Base-by-base conservation (phyloP, 345 rosid genomes). In the Sisymbrium irio region DNA sequence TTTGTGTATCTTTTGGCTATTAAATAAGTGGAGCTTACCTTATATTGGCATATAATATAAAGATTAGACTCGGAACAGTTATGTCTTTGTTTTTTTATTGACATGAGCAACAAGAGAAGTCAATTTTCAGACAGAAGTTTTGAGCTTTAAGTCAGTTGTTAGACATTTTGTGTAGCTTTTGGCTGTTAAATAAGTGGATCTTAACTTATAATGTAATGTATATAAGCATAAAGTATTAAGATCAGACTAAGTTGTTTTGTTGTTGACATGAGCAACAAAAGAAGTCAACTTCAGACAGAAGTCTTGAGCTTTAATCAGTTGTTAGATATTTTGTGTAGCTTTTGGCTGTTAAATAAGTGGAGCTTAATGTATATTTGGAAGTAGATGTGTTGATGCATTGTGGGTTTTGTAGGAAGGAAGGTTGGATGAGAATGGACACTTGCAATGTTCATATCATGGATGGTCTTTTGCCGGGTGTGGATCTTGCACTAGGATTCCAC, bases 401-500 rank as follows among this genome's bases (percentile, higher is more conserved):
- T 41, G 19, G 18, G 30, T 37, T 53, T 72, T 69, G 47, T 77
- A 95, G 97, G 99, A 95, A 84, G 97, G 99, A 66, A 65, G 99
- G 70, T 79, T 95, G 1, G 97, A 95, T 78, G 97, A 92, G 87
- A 93, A 92, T 76, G 99, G 99, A 73, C 89, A 92, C 62, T 68
- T 95, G 81, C 97, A 95, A 82, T 95, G 99, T 78, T 95, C 99
- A 15, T 92, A 95, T 73, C 99, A 92, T 65, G 99, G 99, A 33
- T 95, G 97, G 99, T 95, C 99, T 1, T 95, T 92, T 73, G 78
- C 72, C 41, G 96, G 97, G 20, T 86, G 92, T 30, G 99, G 99
- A 56, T 92, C 97, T 30, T 95, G 99, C 72, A 85, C 97, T 18
- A 69, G 55, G 71, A 95, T 95, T 42, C 99, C 99, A 19, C 96